Percentiles rank a stretch among this genome's conserved stretches.
phyloP scores from a whole-genome alignment of 352 stramenopile species.

The Elongisporangium anandrum region DNA sequence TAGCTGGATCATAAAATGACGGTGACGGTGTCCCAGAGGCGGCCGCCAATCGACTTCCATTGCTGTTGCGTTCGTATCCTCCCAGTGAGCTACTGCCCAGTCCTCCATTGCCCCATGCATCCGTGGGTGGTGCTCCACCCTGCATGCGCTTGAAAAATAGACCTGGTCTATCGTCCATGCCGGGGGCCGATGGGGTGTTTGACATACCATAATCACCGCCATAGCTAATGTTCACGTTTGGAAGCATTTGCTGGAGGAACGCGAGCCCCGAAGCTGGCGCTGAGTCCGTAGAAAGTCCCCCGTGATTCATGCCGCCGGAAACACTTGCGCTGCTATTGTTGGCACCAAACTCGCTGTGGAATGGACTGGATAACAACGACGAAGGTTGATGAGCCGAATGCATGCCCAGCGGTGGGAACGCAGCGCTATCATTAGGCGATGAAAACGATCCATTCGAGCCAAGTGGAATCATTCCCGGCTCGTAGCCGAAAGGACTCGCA shows the following conservation, averaged over 20 bases:
- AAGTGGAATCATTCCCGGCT: conserved; percentile 5
- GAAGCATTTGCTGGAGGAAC: conserved; percentile 86
- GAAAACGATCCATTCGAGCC: conserved; percentile 13
- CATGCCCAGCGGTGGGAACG: conserved; percentile 35
- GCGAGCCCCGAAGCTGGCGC: conserved; percentile 40
- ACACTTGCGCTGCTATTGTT: conserved; percentile 8
- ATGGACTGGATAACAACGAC: conserved; percentile 21
- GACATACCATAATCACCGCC: conserved; percentile 49
- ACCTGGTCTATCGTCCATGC: conserved; percentile 14
- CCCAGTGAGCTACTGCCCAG: conserved; percentile 15
- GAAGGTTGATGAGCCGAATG: conserved; percentile 18
- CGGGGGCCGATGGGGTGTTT: conserved; percentile 6
- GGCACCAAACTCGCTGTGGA: conserved; percentile 22
- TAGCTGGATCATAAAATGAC: conserved; percentile 51
- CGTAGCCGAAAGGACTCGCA: conserved; percentile 15
- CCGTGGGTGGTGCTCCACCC: conserved; percentile 4
- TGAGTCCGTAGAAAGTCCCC: conserved; percentile 1
- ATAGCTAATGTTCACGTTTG: conserved; percentile 87
- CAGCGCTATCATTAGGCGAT: conserved; percentile 22
- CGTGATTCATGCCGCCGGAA: background rate
- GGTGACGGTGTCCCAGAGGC: conserved; percentile 2
- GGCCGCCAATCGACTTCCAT: conserved; percentile 7
- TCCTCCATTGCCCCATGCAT: conserved; percentile 4
- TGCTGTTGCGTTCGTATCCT: conserved; percentile 15
- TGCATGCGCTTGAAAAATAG: conserved; percentile 37